Evolutionary conservation across 495 filamentous ascomycete species (phyloP), one percentile per base, ranked within the genome.

Genomic region (Neurospora intermedia): DNA sequence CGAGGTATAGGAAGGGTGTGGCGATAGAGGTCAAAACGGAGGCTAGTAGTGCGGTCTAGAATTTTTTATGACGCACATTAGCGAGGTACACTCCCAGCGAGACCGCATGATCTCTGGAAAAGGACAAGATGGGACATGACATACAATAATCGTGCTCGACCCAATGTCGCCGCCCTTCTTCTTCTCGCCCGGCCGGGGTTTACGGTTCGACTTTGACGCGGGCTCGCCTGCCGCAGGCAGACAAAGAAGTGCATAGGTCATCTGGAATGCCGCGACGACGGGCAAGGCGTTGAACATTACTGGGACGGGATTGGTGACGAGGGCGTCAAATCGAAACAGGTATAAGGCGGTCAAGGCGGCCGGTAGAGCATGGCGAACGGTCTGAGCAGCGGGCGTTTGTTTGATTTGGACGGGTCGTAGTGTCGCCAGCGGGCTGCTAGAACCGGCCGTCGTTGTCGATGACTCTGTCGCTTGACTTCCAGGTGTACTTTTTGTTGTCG

Each of bases 221-320:
- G 74, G 73, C 35, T 85, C 81, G 16, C 88, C 90, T 0, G 86
- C 89, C 20, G 87, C 87, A 3, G 93, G 93, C 15, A 97, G 86
- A 81, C 94, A 97, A 31, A 91, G 73, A 20, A 93, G 78, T 48
- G 85, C 89, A 79, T 94, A 97, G 6, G 76, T 80, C 15, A 88
- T 80, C 79, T 98, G 95, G 2, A 94, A 76, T 3, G 85, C 79
- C 2, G 87, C 83, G 16, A 96, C 83, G 69, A 88, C 81, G 3
- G 90, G 87, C n/a, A 96, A 79, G 39, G 87, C 82, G 42, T 75
- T 85, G 2, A 86, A 75, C 71, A 99, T 87, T 18, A 89, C 86
- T 18, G 86, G 78, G 9, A 92, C 87, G 9, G 96, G 94, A 77
- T 94, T 85, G 41, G 84, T 43, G 73, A 97, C 91, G 23, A 97